Base-by-base conservation (phyloP, 1,139 yeast genomes). In the Saccharomycopsis hybrid region DNA sequence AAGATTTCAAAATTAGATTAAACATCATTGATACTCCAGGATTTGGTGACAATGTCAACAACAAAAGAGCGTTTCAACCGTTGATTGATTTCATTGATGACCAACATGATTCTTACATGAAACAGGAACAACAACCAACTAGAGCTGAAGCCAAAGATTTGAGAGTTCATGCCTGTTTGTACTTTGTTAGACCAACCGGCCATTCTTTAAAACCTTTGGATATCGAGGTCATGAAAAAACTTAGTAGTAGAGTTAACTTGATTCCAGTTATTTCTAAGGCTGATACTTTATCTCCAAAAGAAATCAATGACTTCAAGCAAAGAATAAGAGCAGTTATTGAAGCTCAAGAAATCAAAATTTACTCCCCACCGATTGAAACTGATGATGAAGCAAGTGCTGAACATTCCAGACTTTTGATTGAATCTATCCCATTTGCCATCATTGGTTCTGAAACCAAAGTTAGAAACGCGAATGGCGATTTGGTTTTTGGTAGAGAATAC, bases 21-120 rank as follows among this genome's bases (percentile, higher is more conserved):
- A 92, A 92, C 62, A 77, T 92, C 54, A 81, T 94, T 60, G 99
- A 92, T 68, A 92, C 98, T 5, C 98, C 98, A 18, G 98, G 98
- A 1, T 89, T 92, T 65, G 99, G 98, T 56, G 96, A 90, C 69
- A 88, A 89, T 65, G 95, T 92, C 60, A 85, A 92, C 73, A 92
- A 92, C 70, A 80, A 77, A 61, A 92, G 87, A 63, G 80, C 96
- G 49, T 94, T 97, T 97, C 85, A 85, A 59, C 92, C 97, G 40
- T 82, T 94, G 60, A 77, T 89, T 54, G 97, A 90, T 65, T 92
- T 90, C 62, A 78, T 92, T 56, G 98, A 92, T 67, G 98, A 92
- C 68, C 98, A 92, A 72, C 97, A 92, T 65, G 96, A 92, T 68
- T 77, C 86, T 32, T 90, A 71, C 65, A 85, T 92, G 95, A 83